These are phyloP conservation scores for Phlebiopsis flavidoalba DNA, from an alignment of 768 basidiomycete species.

Conservation along the genomic window DNA sequence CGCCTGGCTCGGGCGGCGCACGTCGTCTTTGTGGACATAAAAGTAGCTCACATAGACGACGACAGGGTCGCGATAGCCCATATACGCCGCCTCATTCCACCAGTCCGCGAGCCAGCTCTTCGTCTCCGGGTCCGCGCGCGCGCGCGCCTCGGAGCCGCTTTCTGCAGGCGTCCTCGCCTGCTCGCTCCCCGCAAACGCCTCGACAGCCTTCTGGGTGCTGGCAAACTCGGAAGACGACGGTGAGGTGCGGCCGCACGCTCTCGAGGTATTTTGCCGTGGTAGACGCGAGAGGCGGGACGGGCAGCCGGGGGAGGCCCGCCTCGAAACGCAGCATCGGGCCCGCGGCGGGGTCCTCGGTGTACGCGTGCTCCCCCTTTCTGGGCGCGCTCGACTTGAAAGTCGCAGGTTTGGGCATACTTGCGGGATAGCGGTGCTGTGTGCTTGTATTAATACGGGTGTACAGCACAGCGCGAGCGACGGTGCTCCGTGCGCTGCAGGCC, in stretches of 20 bases:
- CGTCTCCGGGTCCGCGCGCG: slow-evolving; percentile 47
- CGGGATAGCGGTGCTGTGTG: background rate
- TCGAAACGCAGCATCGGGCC: slow-evolving; percentile 72
- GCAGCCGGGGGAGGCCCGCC: slow-evolving; percentile 67
- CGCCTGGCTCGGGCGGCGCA: slow-evolving; percentile 46
- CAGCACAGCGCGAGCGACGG: background rate
- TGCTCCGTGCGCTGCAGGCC: background rate
- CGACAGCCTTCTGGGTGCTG: slow-evolving; percentile 52
- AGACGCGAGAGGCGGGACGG: slow-evolving; percentile 78
- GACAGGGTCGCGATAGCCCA: slow-evolving; percentile 85
- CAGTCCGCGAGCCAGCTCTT: slow-evolving; percentile 93
- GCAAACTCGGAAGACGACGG: slow-evolving; percentile 56
- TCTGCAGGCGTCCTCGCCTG: slow-evolving; percentile 69
- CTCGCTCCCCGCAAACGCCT: slow-evolving; percentile 65
- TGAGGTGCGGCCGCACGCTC: slow-evolving; percentile 71
- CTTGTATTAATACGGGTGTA: background rate
- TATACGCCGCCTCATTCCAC: slow-evolving; percentile 95
- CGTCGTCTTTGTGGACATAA: slow-evolving; percentile 81
- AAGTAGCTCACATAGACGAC: slow-evolving; percentile 94
- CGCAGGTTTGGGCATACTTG: background rate
- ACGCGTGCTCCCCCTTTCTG: slow-evolving; percentile 26
- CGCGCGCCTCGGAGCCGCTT: slow-evolving; percentile 65
- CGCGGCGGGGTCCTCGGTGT: slow-evolving; percentile 50
- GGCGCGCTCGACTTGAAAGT: slow-evolving; percentile 27
- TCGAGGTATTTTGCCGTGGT: slow-evolving; percentile 89